phyloP scores from a whole-genome alignment of 2,329 filamentous ascomycete genomes.

The Hypoxylon sp. region DNA sequence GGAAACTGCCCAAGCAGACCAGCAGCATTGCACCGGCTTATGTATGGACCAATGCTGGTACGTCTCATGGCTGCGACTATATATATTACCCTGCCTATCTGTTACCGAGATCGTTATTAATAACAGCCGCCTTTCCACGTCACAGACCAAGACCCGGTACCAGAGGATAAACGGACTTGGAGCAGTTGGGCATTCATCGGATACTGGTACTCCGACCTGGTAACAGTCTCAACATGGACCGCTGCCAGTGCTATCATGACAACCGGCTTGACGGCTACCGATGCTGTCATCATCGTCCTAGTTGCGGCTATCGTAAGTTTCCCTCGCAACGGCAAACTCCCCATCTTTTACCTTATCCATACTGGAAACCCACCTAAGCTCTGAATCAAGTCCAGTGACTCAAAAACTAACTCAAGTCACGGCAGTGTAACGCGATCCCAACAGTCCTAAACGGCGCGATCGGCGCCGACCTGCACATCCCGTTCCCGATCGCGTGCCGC shows the following conservation, averaged over 20 bases:
- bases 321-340: neutral
- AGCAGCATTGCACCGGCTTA: slow-evolving; percentile 54
- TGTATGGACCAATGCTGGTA: slow-evolving; percentile 53
- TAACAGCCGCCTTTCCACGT: neutral
- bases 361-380: too few species aligned
- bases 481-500: slow-evolving; percentile 61
- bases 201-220: slow-evolving; percentile 65
- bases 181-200: slow-evolving; percentile 61
- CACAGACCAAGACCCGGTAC: slow-evolving; percentile 52
- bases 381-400: too few species aligned
- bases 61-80: slow-evolving; percentile 9
- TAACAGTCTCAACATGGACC: slow-evolving; percentile 54
- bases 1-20: slow-evolving; percentile 53
- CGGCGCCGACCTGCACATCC: slow-evolving; percentile 54
- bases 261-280: slow-evolving; percentile 57
- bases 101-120: neutral
- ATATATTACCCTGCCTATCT: neutral
- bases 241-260: slow-evolving; percentile 53
- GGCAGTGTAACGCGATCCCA: slow-evolving; percentile 60
- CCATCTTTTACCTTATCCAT: neutral
- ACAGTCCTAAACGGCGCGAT: slow-evolving; percentile 62
- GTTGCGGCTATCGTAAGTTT: slow-evolving; percentile 59
- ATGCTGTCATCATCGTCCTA: slow-evolving; percentile 64
- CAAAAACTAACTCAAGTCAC: slow-evolving; percentile 6
- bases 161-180: slow-evolving; percentile 62